Evolutionary conservation across 163 green algal species (phyloP), one percentile per base, ranked within the genome.

Genomic region (Coccomyxa subellipsoidea): DNA sequence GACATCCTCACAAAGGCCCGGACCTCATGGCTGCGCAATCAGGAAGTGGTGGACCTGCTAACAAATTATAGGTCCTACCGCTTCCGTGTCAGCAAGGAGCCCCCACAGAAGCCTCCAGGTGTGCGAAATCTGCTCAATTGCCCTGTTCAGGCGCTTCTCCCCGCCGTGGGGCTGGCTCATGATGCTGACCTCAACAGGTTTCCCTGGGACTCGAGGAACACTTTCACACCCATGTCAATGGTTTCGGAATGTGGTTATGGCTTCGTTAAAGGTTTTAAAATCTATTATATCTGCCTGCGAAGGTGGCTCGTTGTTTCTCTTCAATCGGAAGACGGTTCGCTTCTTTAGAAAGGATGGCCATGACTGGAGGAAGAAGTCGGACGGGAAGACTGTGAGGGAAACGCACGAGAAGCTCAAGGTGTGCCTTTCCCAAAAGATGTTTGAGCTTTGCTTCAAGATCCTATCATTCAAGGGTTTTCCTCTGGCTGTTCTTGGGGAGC

Each of bases 341-440:
- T 91, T 85, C 80, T 96, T 95, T 82, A 87, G 92, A 25, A 88
- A 85, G 32, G 92, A 96, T 80, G 88, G 89, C 0, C 92, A 96
- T 81, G 85, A 87, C 34, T 96, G 92, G 92, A 78, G 85, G 2
- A 95, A 94, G 82, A 96, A 96, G 84, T 31, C 80, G 25, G 92
- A 96, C 53, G 88, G 88, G 23, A 93, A 90, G 78, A 93, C 92
- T 6, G 88, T 96, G 15, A 76, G 82, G 34, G 92, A 96, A 83
- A 94, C 92, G 69, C 92, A 96, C 70, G 92, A 95, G 76, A 95
- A 94, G 84, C 90, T 96, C 25, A 93, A 92, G 85, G 85, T 88
- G 15, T 15, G 35, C 0, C 34, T 38, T 32, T 27, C 47, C 12
- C 47, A 29, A 18, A n/a, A n/a, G n/a, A n/a, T n/a, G n/a, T n/a